A percentile compares a stretch with the other conserved stretches of the same genome.
Evolutionary conservation across 2,329 filamentous ascomycete genomes (phyloP).

Genomic region (Magnaporthiopsis poae): DNA sequence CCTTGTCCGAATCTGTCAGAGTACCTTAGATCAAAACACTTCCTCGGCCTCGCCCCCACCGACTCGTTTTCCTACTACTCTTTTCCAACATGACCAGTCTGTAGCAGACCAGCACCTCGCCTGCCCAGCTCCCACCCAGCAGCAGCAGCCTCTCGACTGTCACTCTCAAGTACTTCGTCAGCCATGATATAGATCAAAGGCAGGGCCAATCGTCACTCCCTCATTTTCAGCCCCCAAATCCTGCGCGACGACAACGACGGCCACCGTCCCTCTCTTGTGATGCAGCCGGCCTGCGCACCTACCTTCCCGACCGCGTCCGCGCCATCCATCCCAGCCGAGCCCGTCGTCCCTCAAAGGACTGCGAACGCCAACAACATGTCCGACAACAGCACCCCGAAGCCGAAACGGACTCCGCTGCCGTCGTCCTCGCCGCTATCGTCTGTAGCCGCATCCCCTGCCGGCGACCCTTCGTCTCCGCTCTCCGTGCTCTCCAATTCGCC

Average conservation of each 20-base stretch:
- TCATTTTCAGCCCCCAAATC: background rate
- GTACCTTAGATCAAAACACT: background rate
- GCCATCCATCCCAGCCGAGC: background rate
- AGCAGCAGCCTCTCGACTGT: background rate
- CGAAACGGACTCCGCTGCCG: background rate
- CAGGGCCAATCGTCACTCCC: background rate
- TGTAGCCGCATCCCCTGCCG: conserved; percentile 6
- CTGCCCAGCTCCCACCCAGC: too few species aligned
- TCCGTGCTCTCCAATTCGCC: conserved; percentile 45
- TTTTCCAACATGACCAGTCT: background rate
- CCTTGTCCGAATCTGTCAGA: background rate
- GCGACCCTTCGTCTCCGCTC: conserved; percentile 41
- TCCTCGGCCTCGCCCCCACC: background rate
- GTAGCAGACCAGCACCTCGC: background rate
- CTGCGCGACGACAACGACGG: background rate
- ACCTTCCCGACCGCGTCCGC: background rate
- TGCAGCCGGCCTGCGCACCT: background rate
- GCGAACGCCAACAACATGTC: background rate
- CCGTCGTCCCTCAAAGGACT: background rate
- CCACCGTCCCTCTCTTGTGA: background rate
- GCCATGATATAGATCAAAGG: background rate
- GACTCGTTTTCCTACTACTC: background rate
- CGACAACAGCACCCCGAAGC: background rate
- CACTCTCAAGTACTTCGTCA: background rate
- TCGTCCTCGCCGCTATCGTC: conserved; percentile 6